Percentiles rank a stretch among this genome's conserved stretches.
Conservation (phyloP, 2,329 filamentous ascomycete genomes). For the Ramularia collo-cygni region DNA sequence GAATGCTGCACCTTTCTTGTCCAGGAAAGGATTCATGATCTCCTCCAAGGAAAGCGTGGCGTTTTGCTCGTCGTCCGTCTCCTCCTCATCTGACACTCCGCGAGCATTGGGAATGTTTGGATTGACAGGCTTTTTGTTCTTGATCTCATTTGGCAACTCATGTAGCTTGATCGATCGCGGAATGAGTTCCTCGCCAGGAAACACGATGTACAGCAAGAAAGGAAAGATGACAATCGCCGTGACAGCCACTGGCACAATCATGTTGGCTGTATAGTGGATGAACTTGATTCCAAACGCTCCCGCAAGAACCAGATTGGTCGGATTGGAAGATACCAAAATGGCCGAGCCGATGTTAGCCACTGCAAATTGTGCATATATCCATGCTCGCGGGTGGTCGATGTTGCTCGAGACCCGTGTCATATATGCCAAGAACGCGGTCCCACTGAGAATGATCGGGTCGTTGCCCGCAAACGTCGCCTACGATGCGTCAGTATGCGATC, state of each 20-base stretch:
- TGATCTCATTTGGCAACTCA: slow-evolving; percentile 54
- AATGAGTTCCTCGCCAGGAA: slow-evolving; percentile 57
- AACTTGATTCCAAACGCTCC: slow-evolving; percentile 67
- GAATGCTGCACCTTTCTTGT: slow-evolving; percentile 58
- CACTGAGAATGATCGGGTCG: slow-evolving; percentile 67
- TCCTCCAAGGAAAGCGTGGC: slow-evolving; percentile 60
- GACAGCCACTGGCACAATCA: slow-evolving; percentile 65
- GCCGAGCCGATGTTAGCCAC: slow-evolving; percentile 68
- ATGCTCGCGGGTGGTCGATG: slow-evolving; percentile 62
- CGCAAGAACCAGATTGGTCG: slow-evolving; percentile 67
- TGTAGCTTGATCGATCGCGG: slow-evolving; percentile 62
- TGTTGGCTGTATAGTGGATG: slow-evolving; percentile 68
- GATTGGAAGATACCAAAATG: slow-evolving; percentile 70
- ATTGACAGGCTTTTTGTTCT: slow-evolving; percentile 54
- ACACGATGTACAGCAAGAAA: slow-evolving; percentile 63
- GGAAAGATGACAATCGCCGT: slow-evolving; percentile 64
- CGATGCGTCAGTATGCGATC: no score
- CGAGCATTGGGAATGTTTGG: slow-evolving; percentile 64
- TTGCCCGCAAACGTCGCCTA: slow-evolving; percentile 67
- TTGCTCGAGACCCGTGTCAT: slow-evolving; percentile 71
- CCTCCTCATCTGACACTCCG: slow-evolving; percentile 46
- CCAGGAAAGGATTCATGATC: slow-evolving; percentile 68
- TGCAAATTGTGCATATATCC: slow-evolving; percentile 67
- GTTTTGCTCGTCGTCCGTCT: slow-evolving; percentile 43
- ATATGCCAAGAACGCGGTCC: slow-evolving; percentile 68